These are phyloP conservation scores for Dendrobium catenatum DNA, from an alignment of 106 monocot species.

Conservation along the genomic window DNA sequence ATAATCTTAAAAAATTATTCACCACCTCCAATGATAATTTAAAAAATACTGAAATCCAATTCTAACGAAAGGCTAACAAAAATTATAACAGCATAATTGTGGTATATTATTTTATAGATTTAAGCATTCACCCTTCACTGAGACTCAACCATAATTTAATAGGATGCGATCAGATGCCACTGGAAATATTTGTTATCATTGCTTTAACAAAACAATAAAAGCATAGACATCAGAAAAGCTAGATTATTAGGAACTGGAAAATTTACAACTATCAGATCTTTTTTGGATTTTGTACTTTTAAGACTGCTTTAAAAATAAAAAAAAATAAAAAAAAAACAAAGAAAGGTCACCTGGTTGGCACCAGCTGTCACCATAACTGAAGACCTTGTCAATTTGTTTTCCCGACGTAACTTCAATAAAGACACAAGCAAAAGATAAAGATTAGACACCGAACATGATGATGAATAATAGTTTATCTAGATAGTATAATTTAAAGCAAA, in stretches of 20 bases:
- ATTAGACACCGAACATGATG: neutral
- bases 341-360: constrained; percentile 82
- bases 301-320: no score
- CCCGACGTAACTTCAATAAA: constrained; percentile 35
- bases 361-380: constrained; percentile 98
- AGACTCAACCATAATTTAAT: no score
- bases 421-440: neutral
- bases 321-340: neutral
- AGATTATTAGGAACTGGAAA: neutral
- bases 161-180: neutral
- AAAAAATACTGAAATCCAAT: no score
- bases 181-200: neutral
- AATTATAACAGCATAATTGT: no score
- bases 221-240: neutral
- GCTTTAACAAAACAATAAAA: neutral
- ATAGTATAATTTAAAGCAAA: neutral
- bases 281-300: neutral
- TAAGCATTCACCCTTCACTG: no score
- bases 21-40: neutral
- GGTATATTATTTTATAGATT: no score
- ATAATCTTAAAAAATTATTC: neutral
- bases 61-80: no score
- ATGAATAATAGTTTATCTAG: neutral
- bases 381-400: constrained; percentile 80
- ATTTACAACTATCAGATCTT: neutral